Evolutionary conservation across 768 basidiomycete genomes (phyloP).

Genomic region (Chalciporus pseudorubinellus): DNA sequence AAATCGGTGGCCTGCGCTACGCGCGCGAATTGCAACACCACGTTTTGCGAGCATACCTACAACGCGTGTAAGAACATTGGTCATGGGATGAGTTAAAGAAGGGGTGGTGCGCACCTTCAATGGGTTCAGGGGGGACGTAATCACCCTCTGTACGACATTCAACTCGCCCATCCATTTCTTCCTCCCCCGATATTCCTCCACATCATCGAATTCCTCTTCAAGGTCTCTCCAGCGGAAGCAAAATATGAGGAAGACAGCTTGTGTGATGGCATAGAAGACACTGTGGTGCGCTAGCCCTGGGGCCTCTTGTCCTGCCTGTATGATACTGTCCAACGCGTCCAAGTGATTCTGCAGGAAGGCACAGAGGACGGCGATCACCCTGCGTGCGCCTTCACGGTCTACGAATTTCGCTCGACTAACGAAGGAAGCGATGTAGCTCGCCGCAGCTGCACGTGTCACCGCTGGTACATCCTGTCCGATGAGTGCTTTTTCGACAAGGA

Average conservation of each 20-base stretch:
- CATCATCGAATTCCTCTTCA: slow-evolving; percentile 56
- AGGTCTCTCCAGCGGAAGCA: slow-evolving; percentile 97
- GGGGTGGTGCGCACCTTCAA: slow-evolving; percentile 57
- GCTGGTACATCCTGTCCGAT: slow-evolving; percentile 55
- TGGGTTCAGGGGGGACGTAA: slow-evolving; percentile 84
- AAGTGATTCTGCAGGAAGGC: slow-evolving; percentile 77
- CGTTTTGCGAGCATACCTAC: slow-evolving; percentile 88
- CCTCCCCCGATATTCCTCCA: slow-evolving; percentile 43
- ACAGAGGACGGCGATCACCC: slow-evolving; percentile 82
- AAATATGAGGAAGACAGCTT: slow-evolving; percentile 94
- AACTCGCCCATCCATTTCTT: slow-evolving; percentile 87
- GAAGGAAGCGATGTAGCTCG: slow-evolving; percentile 89
- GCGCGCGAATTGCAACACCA: slow-evolving; percentile 91
- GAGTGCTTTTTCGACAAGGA: slow-evolving; percentile 89
- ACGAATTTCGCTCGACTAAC: slow-evolving; percentile 89
- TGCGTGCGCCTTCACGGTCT: slow-evolving; percentile 66
- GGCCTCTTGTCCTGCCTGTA: slow-evolving; percentile 37
- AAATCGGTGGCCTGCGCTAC: slow-evolving; percentile 89
- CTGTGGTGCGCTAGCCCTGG: slow-evolving; percentile 45
- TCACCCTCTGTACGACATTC: slow-evolving; percentile 71
- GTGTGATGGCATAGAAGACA: slow-evolving; percentile 89
- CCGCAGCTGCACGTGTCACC: slow-evolving; percentile 87
- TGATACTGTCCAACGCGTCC: slow-evolving; percentile 59
- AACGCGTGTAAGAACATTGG: too few relatives aligned
- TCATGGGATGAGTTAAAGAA: too few relatives aligned